Percentiles rank a stretch among this genome's conserved stretches.
phyloP scores from a whole-genome alignment of 768 basidiomycete species.

The Auricularia sp. region DNA sequence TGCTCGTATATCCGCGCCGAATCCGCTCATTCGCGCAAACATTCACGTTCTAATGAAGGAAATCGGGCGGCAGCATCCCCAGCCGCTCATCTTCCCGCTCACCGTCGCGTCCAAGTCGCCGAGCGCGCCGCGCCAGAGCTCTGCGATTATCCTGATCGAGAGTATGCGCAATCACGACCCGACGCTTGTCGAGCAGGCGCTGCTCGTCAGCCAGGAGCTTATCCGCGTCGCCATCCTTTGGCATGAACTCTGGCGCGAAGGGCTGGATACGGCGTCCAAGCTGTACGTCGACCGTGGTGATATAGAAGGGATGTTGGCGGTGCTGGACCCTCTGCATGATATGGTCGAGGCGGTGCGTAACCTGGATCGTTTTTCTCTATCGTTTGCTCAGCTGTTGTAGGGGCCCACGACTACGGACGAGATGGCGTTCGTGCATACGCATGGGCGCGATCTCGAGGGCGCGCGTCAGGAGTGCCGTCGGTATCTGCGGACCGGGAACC shows the following conservation, averaged over 20 bases:
- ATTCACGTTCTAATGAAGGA: conserved; percentile 34
- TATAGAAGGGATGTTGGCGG: conserved; percentile 35
- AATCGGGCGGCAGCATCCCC: conserved; percentile 38
- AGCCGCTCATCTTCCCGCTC: conserved; percentile 36
- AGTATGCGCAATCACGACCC: conserved; percentile 36
- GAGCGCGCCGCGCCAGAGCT: conserved; percentile 27
- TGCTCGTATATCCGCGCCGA: conserved; percentile 37
- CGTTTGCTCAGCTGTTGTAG: conserved; percentile 11
- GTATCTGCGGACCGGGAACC: conserved; percentile 30
- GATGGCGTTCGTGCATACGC: conserved; percentile 35
- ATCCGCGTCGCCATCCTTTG: conserved; percentile 40
- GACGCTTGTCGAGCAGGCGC: conserved; percentile 34
- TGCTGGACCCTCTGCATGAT: conserved; percentile 36
- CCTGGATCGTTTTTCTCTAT: not conserved
- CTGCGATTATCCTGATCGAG: conserved; percentile 32
- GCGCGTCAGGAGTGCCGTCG: conserved; percentile 33
- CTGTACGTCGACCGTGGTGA: conserved; percentile 38
- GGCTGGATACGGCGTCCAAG: conserved; percentile 36
- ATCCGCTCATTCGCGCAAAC: conserved; percentile 26
- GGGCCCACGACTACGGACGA: conserved; percentile 38
- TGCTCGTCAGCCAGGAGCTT: conserved; percentile 36
- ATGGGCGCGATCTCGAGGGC: conserved; percentile 32
- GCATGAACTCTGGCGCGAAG: conserved; percentile 43
- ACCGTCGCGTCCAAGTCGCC: conserved; percentile 39
- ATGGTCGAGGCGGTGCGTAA: conserved; percentile 11